Percentiles rank a stretch among this genome's conserved stretches.
phyloP scores from a whole-genome alignment of 2,329 filamentous ascomycete genomes.

The Pseudocercospora fijiensis region DNA sequence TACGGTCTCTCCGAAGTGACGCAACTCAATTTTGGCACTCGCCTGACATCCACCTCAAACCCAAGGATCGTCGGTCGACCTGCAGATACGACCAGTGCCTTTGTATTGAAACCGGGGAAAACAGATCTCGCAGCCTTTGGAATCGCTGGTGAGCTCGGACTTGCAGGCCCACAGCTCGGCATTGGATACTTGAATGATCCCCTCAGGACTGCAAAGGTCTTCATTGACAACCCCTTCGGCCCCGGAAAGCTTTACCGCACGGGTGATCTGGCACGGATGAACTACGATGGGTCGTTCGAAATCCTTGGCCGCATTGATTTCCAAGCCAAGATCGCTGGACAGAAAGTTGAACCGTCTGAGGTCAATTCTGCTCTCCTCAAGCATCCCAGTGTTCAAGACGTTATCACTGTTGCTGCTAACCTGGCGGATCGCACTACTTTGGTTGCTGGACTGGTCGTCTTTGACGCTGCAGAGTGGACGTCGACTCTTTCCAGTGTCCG shows the following conservation, averaged over 20 bases:
- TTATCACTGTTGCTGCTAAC: not conserved
- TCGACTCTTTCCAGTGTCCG: not conserved
- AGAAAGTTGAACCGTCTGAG: conserved; percentile 72
- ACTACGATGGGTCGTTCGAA: conserved; percentile 19
- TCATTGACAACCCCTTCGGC: conserved; percentile 10
- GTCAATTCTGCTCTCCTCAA: conserved; percentile 59
- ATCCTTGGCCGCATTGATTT: conserved; percentile 71
- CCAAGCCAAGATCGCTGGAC: conserved; percentile 75
- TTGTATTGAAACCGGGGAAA: not conserved
- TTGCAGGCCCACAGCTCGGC: conserved; percentile 9
- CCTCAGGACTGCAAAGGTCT: not conserved
- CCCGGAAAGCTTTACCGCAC: conserved; percentile 18
- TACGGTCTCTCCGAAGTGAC: not conserved
- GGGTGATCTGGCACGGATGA: conserved; percentile 26
- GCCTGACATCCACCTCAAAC: not conserved
- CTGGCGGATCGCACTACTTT: not conserved
- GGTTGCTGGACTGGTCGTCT: not conserved
- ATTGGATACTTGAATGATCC: conserved; percentile 16
- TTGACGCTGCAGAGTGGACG: not conserved
- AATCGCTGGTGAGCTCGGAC: conserved; percentile 5
- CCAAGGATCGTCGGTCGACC: not conserved
- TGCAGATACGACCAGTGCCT: not conserved
- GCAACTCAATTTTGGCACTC: not conserved
- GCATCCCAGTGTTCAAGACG: not conserved
- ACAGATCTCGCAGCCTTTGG: not conserved